phyloP scores from a whole-genome alignment of 768 basidiomycete genomes.

The Russula sp. region DNA sequence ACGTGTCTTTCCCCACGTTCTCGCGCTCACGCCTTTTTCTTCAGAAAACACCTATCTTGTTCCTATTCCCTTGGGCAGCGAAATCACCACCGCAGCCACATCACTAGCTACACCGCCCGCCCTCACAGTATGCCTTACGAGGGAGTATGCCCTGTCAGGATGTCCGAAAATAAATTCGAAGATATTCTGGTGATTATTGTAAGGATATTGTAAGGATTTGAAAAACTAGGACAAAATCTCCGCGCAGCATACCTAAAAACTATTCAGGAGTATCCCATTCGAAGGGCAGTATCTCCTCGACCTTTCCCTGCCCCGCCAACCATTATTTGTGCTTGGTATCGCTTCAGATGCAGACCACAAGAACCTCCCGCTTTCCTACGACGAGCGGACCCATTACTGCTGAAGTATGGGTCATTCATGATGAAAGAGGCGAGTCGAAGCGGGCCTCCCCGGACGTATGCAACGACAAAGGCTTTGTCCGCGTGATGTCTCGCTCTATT shows the following conservation, averaged over 20 bases:
- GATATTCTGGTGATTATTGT: too few species aligned
- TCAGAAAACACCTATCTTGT: too few species aligned
- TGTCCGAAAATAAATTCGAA: too few species aligned
- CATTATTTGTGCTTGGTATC: not conserved
- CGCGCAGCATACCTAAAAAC: not conserved
- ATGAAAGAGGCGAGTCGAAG: not conserved
- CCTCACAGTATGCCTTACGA: too few species aligned
- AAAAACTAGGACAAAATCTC: too few species aligned
- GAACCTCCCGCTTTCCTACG: slow-evolving; percentile 2
- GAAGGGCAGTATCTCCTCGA: slow-evolving; percentile 3
- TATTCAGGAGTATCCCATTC: not conserved
- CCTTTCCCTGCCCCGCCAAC: not conserved
- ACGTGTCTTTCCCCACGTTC: too few species aligned
- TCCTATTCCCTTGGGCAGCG: too few species aligned
- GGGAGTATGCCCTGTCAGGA: too few species aligned
- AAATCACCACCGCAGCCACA: too few species aligned
- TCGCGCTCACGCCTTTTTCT: too few species aligned
- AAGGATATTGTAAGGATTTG: too few species aligned
- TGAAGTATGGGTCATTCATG: not conserved
- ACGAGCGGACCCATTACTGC: not conserved
- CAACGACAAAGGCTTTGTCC: not conserved
- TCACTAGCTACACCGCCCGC: too few species aligned
- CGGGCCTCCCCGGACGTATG: not conserved
- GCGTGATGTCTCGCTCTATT: not conserved
- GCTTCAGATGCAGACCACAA: not conserved